These are phyloP conservation scores for Rhizopus stolonifer DNA, from an alignment of 371 early-diverging fungal genomes.

Conservation along the genomic window DNA sequence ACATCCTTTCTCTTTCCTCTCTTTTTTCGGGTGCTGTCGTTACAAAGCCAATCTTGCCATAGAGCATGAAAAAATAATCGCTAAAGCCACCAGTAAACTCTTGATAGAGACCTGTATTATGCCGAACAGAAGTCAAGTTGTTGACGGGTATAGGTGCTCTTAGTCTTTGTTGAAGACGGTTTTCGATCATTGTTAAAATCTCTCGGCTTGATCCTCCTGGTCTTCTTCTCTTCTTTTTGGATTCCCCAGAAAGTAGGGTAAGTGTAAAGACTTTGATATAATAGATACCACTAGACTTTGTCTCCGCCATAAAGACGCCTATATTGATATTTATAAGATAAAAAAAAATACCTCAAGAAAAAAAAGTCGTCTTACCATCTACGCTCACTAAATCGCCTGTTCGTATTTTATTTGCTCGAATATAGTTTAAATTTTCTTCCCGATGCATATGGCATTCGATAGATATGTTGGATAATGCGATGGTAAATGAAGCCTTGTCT, in stretches of 20 bases:
- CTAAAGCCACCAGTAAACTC: slow-evolving; percentile 12
- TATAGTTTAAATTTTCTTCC: slow-evolving; percentile 6
- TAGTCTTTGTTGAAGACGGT: neutral
- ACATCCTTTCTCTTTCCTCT: neutral
- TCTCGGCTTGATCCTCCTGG: neutral
- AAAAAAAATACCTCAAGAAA: neutral
- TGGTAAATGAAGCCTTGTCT: slow-evolving; percentile 6
- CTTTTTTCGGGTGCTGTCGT: neutral
- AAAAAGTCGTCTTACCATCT: neutral
- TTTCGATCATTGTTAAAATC: neutral
- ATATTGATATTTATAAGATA: neutral
- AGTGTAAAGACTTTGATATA: slow-evolving; percentile 13
- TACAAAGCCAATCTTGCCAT: slow-evolving; percentile 4
- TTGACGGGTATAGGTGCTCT: neutral
- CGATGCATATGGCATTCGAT: slow-evolving; percentile 15
- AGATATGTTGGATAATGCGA: slow-evolving; percentile 8
- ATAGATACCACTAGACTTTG: neutral
- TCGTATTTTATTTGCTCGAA: slow-evolving; percentile 1
- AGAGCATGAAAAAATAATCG: slow-evolving; percentile 16
- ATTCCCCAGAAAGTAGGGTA: neutral
- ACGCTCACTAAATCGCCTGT: slow-evolving; percentile 13
- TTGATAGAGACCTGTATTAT: neutral
- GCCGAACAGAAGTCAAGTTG: neutral
- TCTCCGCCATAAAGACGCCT: slow-evolving; percentile 9
- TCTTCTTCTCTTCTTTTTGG: neutral